Evolutionary conservation across 148 eudicot genomes (phyloP).

Genomic region (Silene latifolia): DNA sequence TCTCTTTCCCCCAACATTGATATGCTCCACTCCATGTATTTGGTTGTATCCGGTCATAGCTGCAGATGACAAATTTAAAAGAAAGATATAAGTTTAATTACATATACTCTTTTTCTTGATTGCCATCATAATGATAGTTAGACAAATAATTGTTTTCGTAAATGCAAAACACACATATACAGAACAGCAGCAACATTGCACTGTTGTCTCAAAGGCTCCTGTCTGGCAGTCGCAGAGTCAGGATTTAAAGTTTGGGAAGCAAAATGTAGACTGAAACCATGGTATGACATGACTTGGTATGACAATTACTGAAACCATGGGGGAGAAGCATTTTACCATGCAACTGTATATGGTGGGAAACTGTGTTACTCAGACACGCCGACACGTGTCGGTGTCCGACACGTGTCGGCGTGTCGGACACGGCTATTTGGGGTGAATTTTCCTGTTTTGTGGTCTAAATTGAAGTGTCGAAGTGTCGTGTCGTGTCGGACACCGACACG

Average conservation of each 20-base stretch:
- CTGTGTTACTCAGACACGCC: too few species aligned
- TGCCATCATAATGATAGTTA: not conserved
- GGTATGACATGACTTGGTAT: too few species aligned
- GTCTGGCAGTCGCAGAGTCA: not conserved
- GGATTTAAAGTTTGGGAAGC: not conserved
- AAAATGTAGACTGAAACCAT: too few species aligned
- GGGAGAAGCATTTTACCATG: too few species aligned
- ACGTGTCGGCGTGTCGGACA: too few species aligned
- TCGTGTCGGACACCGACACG: too few species aligned
- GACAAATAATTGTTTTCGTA: not conserved
- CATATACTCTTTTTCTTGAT: not conserved
- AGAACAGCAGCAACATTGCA: not conserved
- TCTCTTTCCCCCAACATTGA: slow-evolving; percentile 92
- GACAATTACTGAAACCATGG: too few species aligned
- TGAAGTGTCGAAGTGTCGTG: too few species aligned
- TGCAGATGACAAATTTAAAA: slow-evolving; percentile 17
- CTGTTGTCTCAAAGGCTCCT: not conserved
- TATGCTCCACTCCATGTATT: slow-evolving; percentile 96
- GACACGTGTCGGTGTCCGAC: too few species aligned
- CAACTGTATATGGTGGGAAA: too few species aligned
- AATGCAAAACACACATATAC: not conserved
- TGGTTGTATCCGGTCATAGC: slow-evolving; percentile 92
- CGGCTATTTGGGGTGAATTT: too few species aligned
- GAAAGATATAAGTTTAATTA: not conserved
- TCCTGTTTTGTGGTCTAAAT: too few species aligned